A percentile compares a stretch with the other conserved stretches of the same genome.
phyloP scores from a whole-genome alignment of 2,329 filamentous ascomycete genomes.

The Sporothrix globosa region DNA sequence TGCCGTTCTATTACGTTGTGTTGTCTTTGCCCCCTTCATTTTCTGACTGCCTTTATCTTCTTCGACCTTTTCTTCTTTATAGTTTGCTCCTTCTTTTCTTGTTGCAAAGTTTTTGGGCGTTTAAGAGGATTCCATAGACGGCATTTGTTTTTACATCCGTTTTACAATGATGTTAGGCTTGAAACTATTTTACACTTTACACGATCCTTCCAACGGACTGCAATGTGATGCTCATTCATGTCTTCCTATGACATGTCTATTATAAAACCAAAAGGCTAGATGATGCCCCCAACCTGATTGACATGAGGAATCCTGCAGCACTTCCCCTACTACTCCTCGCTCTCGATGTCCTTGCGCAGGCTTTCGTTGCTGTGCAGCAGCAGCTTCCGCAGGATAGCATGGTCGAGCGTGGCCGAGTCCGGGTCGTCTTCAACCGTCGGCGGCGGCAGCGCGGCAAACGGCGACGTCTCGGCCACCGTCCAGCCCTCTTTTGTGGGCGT shows the following conservation, averaged over 20 bases:
- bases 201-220: neutral
- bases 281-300: neutral
- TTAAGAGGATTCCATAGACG: constrained; percentile 37
- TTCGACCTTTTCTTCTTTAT: constrained; percentile 19
- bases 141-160: constrained; percentile 26
- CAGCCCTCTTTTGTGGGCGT: constrained; percentile 26
- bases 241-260: neutral
- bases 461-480: constrained; percentile 30
- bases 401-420: constrained; percentile 38
- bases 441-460: constrained; percentile 33
- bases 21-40: neutral
- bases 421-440: constrained; percentile 34
- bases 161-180: neutral
- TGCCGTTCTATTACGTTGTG: constrained; percentile 23
- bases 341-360: constrained; percentile 51
- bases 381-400: constrained; percentile 46
- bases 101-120: constrained; percentile 33
- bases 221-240: neutral
- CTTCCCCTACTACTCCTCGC: constrained; percentile 28
- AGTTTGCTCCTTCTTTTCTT: constrained; percentile 24
- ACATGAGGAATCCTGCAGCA: neutral
- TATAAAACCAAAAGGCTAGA: neutral
- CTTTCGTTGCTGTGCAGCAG: constrained; percentile 54
- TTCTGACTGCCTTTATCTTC: neutral
- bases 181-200: neutral